Base-by-base conservation (phyloP, 139 green algal genomes). In the Micromonas pusilla region DNA sequence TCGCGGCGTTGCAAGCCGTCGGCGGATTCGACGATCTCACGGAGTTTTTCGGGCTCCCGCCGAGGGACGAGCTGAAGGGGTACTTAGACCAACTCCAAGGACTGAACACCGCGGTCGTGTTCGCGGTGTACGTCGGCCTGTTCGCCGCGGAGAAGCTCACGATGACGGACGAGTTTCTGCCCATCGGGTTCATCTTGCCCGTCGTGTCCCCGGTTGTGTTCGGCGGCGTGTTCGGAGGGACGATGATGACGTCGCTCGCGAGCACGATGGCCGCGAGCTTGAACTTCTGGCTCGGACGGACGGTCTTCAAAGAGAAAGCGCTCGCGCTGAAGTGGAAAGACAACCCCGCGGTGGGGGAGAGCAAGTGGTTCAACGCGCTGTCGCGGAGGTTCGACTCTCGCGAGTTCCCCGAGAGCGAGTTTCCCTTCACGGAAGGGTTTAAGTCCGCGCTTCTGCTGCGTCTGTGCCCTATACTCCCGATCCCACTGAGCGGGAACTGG, bases 121-220 rank as follows among this genome's bases (percentile, higher is more conserved):
- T 75, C 30, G 68, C 37, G n/a, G 30, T 75, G n/a, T 75, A 75
- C 68, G 36, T 75, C 2, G 26, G 19, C 1, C 33, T 75, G 20
- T 75, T 75, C 68, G 31, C 53, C 20, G 68, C 68, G 68, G 68
- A 75, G 36, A 75, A 75, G 38, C 5, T 75, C 13, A 75, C 68
- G 68, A 75, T 75, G 68, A 75, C 68, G 68, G 68, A 75, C 30
- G 68, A 75, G 37, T 75, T 75, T 2, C n/a, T 75, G 31, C 68
- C 68, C 34, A 75, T 75, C 30, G 68, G 68, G 6, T 75, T 75
- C 30, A 39, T 75, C 34, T 62, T 75, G 68, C 68, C 68, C 1
- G 68, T 75, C 34, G 31, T 75, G 16, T 75, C 68, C 0, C 68
- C 68, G 21, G 38, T 62, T 34, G 68, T 75, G 36, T 75, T 75